Evolutionary conservation across 1,284 basidiomycete genomes (phyloP).

Genomic region (Ustanciosporium gigantosporum): DNA sequence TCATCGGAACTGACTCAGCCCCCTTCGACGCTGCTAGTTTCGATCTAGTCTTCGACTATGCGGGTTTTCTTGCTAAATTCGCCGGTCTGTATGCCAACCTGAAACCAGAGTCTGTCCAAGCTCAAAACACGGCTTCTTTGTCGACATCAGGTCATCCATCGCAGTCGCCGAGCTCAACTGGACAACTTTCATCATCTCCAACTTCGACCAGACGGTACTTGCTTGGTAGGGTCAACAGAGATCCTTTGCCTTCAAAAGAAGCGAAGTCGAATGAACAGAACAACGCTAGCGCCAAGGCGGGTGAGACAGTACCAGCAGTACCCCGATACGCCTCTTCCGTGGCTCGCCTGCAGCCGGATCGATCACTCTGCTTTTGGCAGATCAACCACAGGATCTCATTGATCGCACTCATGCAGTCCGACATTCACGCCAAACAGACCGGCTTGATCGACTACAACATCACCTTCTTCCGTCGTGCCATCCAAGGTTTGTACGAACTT

Average conservation of each 20-base stretch:
- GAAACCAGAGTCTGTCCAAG: conserved; percentile 1
- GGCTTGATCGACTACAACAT: conserved; percentile 92
- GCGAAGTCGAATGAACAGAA: not conserved
- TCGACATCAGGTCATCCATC: not conserved
- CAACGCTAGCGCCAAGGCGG: not conserved
- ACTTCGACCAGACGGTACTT: conserved; percentile 22
- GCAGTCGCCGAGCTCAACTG: not conserved
- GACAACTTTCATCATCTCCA: conserved; percentile 24
- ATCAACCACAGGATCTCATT: conserved; percentile 78
- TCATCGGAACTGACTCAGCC: conserved; percentile 87
- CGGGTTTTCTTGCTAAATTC: conserved; percentile 83
- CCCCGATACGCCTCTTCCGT: conserved; percentile 59
- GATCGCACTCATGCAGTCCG: conserved; percentile 77
- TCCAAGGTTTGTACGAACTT: conserved; percentile 61
- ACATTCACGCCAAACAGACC: conserved; percentile 75
- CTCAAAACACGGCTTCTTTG: not conserved
- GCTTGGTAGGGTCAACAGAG: conserved; percentile 17
- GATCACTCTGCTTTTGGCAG: conserved; percentile 82
- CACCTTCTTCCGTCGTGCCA: conserved; percentile 72
- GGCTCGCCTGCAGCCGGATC: conserved; percentile 70
- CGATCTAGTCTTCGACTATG: conserved; percentile 85
- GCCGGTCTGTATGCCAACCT: conserved; percentile 73
- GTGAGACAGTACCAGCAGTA: not conserved
- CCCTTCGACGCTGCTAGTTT: conserved; percentile 87
- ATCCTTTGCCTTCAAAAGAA: conserved; percentile 1